These are phyloP conservation scores for Immersiella caudata DNA, from an alignment of 495 filamentous ascomycete genomes.

Conservation along the genomic window DNA sequence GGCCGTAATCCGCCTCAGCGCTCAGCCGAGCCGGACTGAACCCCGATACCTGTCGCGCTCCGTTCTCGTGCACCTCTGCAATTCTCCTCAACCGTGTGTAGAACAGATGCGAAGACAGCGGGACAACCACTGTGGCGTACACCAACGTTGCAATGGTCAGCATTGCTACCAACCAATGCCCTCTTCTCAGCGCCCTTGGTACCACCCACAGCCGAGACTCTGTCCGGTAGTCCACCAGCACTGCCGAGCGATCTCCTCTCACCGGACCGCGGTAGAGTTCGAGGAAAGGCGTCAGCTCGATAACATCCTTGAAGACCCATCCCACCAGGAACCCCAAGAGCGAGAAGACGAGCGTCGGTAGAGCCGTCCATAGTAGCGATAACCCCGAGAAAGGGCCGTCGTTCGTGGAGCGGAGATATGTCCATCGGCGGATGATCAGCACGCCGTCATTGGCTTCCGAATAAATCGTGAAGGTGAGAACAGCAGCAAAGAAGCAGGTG, in stretches of 20 bases:
- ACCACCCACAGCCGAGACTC: constrained; percentile 8
- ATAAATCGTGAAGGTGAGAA: not conserved
- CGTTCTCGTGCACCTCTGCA: not conserved
- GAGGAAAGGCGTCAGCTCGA: constrained; percentile 11
- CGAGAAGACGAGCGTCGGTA: constrained; percentile 5
- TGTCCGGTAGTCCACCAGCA: constrained; percentile 8
- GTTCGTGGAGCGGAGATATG: not conserved
- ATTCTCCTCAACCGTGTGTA: not conserved
- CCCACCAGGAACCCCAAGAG: constrained; percentile 8
- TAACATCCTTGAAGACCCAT: constrained; percentile 12
- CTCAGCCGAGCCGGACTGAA: constrained; percentile 3
- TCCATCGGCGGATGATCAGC: constrained; percentile 3
- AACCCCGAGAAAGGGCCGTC: not conserved
- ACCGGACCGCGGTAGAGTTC: constrained; percentile 10
- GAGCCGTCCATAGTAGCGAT: constrained; percentile 1
- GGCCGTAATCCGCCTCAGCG: constrained; percentile 11
- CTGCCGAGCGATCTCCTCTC: constrained; percentile 1
- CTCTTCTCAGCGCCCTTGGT: not conserved
- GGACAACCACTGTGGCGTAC: not conserved
- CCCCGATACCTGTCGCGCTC: not conserved
- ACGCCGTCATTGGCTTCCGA: not conserved
- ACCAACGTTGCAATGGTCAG: constrained; percentile 1
- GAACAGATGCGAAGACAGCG: constrained; percentile 3
- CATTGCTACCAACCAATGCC: constrained; percentile 8
- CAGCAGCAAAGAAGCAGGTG: not conserved